Base-by-base conservation (phyloP, 1,284 basidiomycete genomes). In the Irpex sp. region DNA sequence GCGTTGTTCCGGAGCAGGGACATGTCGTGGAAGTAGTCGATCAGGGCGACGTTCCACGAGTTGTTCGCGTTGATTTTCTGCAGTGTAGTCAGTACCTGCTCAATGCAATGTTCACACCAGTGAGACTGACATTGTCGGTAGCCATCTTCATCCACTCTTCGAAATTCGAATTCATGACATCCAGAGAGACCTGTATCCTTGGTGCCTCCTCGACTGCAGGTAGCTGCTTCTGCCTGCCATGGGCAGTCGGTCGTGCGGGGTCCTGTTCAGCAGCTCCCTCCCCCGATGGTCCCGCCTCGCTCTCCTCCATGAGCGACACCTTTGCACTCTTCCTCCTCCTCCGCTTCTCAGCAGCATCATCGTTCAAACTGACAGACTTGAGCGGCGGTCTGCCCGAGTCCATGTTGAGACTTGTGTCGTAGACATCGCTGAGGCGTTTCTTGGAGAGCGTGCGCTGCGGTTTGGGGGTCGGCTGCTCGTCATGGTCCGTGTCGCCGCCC, bases 111-210 rank as follows among this genome's bases (percentile, higher is more conserved):
- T 22, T 18, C 27, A 67, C 4, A 54, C 3, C 38, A 60, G 24
- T 20, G 67, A 66, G 4, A 86, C 93, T 76, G 79, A 98, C 97
- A 82, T 99, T 99, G 81, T 99, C 98, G 6, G 98, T 99, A 1
- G 97, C 97, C 92, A 99, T 94, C 87, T 99, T 99, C 98, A 99
- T 99, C 98, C 98, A 99, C 81, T 99, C 97, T 81, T 99, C 98
- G 79, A 94, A 97, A 77, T 97, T 97, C 54, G 91, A 94, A 82
- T 87, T 95, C 90, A 96, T 95, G 43, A 96, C 90, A 76, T 97
- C 95, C 75, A 93, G 82, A 0, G 91, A 86, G 15, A 92, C 89
- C 45, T 91, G 88, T 44, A 91, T 88, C 15, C 83, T 82, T 1
- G 89, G 87, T 2, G 89, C 87, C 70, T 90, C 87, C 15, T 89